These are phyloP conservation scores for Aspergillus arachidicola DNA, from an alignment of 2,329 filamentous ascomycete species.

Conservation along the genomic window DNA sequence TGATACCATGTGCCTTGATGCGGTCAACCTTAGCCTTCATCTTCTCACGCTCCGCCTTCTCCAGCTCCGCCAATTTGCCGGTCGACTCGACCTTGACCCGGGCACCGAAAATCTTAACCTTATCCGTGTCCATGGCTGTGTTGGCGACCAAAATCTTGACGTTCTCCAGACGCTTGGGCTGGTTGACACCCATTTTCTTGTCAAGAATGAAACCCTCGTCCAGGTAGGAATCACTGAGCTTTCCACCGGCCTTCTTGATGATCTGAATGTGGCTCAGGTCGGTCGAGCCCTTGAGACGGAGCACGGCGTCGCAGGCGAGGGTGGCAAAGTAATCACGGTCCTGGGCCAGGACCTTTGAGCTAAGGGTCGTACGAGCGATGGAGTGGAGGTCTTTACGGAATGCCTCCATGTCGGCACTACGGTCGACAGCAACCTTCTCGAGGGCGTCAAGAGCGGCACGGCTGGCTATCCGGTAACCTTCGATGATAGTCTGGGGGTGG, in stretches of 20 bases:
- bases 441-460: conserved; percentile 82
- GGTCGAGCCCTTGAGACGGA: conserved; percentile 84
- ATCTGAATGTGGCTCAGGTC: conserved; percentile 98
- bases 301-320: conserved; percentile 86
- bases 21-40: conserved; percentile 99
- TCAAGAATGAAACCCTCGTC: conserved; percentile 98
- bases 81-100: conserved; percentile 96
- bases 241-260: conserved; percentile 98
- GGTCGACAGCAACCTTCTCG: conserved; percentile 82
- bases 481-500: conserved; percentile 98
- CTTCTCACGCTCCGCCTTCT: conserved; percentile 98
- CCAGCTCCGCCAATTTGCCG: conserved; percentile 94
- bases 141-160: conserved; percentile 98
- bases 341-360: conserved; percentile 94
- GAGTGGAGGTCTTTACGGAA: conserved; percentile 88
- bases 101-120: conserved; percentile 99
- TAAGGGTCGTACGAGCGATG: conserved; percentile 92
- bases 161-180: conserved; percentile 95
- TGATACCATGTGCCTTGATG: conserved; percentile 98
- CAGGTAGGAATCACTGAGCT: conserved; percentile 95
- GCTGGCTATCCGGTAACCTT: conserved; percentile 97
- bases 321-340: conserved; percentile 89
- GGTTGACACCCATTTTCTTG: conserved; percentile 98
- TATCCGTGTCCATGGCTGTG: conserved; percentile 99
- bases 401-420: conserved; percentile 77